phyloP scores from a whole-genome alignment of 148 eudicot genomes.

The Rhododendron ferrugineum region DNA sequence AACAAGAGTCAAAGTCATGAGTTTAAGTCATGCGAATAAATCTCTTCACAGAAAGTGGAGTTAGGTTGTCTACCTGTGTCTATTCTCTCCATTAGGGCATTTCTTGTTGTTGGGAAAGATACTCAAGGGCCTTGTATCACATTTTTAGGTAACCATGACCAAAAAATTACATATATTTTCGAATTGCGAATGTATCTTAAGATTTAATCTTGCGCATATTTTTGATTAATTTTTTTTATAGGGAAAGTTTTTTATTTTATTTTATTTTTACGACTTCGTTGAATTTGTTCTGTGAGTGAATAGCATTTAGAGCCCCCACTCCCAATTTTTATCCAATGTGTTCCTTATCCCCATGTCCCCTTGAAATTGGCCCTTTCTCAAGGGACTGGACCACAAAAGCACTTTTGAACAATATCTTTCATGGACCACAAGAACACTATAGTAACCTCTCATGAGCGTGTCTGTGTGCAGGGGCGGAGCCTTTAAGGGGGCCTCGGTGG shows the following conservation, averaged over 20 bases:
- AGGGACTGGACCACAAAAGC: neutral
- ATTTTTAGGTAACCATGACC: neutral
- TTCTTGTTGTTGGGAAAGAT: neutral
- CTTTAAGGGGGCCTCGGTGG: too few species aligned
- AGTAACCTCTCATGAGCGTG: neutral
- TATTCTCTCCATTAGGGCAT: neutral
- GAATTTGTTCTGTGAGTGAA: neutral
- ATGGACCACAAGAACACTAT: neutral
- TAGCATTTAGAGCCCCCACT: neutral
- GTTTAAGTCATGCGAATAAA: neutral
- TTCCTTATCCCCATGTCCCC: neutral
- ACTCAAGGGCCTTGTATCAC: neutral
- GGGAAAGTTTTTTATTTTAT: neutral
- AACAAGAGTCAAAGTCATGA: neutral
- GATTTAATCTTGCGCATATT: neutral
- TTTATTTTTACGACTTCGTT: neutral
- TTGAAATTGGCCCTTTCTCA: neutral
- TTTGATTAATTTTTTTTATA: neutral
- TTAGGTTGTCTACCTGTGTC: neutral
- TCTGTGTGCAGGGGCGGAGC: too few species aligned
- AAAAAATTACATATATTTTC: neutral
- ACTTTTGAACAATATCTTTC: neutral
- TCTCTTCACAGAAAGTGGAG: neutral
- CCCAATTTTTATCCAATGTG: neutral
- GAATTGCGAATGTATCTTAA: neutral